Evolutionary conservation across 768 basidiomycete genomes (phyloP), one percentile per base, ranked within the genome.

Genomic region (Lentinus tigrinus): DNA sequence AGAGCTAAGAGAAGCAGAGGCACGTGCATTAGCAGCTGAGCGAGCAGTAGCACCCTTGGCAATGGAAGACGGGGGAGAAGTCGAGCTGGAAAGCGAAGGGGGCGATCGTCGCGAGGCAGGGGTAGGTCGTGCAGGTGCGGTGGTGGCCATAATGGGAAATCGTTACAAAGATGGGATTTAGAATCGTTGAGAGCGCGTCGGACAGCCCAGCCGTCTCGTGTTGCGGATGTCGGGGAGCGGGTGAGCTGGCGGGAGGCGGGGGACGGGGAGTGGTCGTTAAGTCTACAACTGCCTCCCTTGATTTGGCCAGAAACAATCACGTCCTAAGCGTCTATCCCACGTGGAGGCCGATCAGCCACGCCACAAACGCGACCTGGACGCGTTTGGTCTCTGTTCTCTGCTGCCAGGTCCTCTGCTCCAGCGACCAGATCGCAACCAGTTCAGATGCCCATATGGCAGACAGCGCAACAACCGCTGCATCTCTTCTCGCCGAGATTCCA

Each of bases 41-140:
- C 91, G 86, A 16, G 86, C 81, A 24, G 85, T 81, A 19, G 85
- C 79, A 49, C 83, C 79, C 63, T 79, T 79, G 17, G 82, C 65
- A 39, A 84, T 75, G 10, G 81, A 68, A 3, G 79, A 59, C 4
- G 68, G 21, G 17, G 81, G 70, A 3, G 81, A 73, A 3, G 74
- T 66, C 5, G 80, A 73, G 11, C 78, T 69, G n/a, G 79, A 69
- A 19, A 79, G 68, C 44, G 76, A 69, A 6, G 79, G 54, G 11
- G 75, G 65, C 21, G 77, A 67, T 56, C 83, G 81, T 65, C 81
- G 77, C 57, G 78, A 69, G 27, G 73, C 72, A 28, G 83, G 75
- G 47, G 79, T 76, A 48, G 77, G 70, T 63, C 80, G 75, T 55
- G 81, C 70, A 48, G 73, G 24, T 14, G 80, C 73, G 44, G 81